These are phyloP conservation scores for Claviceps quebecensis DNA, from an alignment of 2,329 filamentous ascomycete genomes.

Conservation along the genomic window DNA sequence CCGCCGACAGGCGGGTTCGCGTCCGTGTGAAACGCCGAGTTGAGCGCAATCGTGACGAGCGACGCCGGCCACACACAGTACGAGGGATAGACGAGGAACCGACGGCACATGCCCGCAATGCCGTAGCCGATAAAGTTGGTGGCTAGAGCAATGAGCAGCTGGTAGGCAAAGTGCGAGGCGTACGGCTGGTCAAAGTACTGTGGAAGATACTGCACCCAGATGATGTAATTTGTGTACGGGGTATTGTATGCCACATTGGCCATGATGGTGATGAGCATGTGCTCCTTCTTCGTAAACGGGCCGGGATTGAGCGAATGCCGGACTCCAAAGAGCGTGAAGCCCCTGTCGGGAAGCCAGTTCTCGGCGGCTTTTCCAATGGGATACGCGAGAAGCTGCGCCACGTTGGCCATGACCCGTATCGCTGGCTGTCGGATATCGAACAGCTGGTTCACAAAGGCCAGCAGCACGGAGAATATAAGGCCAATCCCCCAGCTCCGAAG, in stretches of 20 bases:
- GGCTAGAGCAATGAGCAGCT: constrained; percentile 39
- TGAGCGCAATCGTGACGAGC: constrained; percentile 40
- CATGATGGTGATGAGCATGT: constrained; percentile 48
- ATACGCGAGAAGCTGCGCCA: constrained; percentile 42
- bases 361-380: constrained; percentile 39
- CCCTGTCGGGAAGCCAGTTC: constrained; percentile 34
- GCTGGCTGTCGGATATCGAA: constrained; percentile 42
- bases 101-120: constrained; percentile 38
- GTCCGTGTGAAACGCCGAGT: constrained; percentile 37
- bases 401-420: constrained; percentile 39
- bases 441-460: constrained; percentile 41
- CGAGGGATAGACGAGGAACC: constrained; percentile 41
- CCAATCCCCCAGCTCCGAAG: constrained; percentile 41
- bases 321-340: constrained; percentile 31
- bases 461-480: constrained; percentile 32
- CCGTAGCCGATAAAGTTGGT: constrained; percentile 48
- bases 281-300: constrained; percentile 45
- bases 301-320: constrained; percentile 40
- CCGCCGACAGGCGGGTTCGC: constrained; percentile 25
- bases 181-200: constrained; percentile 41
- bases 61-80: constrained; percentile 45
- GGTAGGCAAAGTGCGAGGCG: constrained; percentile 36
- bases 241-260: constrained; percentile 42
- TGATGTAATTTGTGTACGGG: constrained; percentile 41
- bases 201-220: constrained; percentile 38